phyloP scores from a whole-genome alignment of 192 early-diverging fungal genomes.

The Endogone sp. region DNA sequence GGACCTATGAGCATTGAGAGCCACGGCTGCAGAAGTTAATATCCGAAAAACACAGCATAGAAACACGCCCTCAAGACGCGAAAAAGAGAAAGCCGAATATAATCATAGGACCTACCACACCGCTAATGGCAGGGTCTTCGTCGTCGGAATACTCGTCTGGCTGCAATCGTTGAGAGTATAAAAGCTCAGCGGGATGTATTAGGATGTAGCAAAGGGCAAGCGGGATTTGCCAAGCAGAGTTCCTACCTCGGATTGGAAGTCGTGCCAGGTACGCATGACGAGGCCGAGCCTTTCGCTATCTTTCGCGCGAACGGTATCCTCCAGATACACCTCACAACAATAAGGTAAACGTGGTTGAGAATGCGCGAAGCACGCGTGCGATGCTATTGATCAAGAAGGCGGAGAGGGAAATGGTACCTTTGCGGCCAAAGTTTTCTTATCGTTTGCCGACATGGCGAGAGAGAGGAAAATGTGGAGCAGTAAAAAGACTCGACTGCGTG shows the following conservation, averaged over 20 bases:
- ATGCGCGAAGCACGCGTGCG: background rate
- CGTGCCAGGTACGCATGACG: constrained; percentile 36
- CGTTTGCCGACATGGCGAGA: background rate
- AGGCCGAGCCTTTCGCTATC: constrained; percentile 28
- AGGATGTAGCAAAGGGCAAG: background rate
- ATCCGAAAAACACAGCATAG: too few relatives aligned
- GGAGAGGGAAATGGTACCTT: constrained; percentile 3
- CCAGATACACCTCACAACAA: constrained; percentile 24
- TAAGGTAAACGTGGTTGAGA: background rate
- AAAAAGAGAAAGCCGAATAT: too few relatives aligned
- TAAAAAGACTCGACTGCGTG: too few relatives aligned
- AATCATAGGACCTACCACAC: background rate
- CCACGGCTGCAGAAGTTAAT: background rate
- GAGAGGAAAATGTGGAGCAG: background rate
- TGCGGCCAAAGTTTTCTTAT: background rate
- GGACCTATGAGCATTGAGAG: constrained; percentile 13
- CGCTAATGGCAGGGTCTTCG: background rate
- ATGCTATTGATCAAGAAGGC: constrained; percentile 13
- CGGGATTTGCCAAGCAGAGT: background rate
- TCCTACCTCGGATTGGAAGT: constrained; percentile 34
- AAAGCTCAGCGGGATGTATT: too few relatives aligned
- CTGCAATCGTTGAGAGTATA: too few relatives aligned
- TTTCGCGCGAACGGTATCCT: constrained; percentile 30
- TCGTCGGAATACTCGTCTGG: background rate
- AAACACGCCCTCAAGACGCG: too few relatives aligned